Conservation (phyloP, 176 grass and related monocot genomes). For the Phyllostachys edulis region DNA sequence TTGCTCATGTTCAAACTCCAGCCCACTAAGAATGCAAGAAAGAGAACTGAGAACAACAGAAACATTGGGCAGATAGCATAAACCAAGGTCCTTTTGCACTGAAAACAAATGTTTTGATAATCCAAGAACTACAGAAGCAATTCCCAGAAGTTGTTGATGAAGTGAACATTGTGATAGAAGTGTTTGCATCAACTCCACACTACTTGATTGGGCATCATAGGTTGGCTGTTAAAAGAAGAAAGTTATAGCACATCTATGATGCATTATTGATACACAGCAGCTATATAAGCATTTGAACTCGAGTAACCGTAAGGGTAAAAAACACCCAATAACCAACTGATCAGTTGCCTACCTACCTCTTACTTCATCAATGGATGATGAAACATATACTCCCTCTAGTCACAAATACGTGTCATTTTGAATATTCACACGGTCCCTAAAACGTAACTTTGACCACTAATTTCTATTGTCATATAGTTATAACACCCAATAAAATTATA, state of each 20-base stretch:
- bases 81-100: constrained; percentile 64
- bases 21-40: constrained; percentile 56
- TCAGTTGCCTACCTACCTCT: neutral
- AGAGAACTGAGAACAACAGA: constrained; percentile 59
- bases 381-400: neutral
- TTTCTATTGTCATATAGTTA: too few species aligned
- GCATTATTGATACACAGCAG: constrained; percentile 18
- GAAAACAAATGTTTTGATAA: constrained; percentile 66
- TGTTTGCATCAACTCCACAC: constrained; percentile 55
- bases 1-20: constrained; percentile 94
- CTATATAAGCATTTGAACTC: constrained; percentile 13
- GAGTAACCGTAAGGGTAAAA: neutral
- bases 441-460: too few species aligned
- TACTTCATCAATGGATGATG: constrained; percentile 15
- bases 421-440: too few species aligned
- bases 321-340: constrained; percentile 2
- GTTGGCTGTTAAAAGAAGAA: constrained; percentile 51
- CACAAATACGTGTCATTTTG: too few species aligned
- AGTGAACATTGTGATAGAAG: constrained; percentile 60
- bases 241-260: constrained; percentile 32
- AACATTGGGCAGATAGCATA: constrained; percentile 57
- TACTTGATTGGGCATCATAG: constrained; percentile 47
- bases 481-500: too few species aligned
- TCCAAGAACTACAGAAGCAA: constrained; percentile 51
- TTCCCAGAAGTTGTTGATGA: constrained; percentile 54